phyloP scores from a whole-genome alignment of 108 stramenopile species.

The Cyclotella baltica region DNA sequence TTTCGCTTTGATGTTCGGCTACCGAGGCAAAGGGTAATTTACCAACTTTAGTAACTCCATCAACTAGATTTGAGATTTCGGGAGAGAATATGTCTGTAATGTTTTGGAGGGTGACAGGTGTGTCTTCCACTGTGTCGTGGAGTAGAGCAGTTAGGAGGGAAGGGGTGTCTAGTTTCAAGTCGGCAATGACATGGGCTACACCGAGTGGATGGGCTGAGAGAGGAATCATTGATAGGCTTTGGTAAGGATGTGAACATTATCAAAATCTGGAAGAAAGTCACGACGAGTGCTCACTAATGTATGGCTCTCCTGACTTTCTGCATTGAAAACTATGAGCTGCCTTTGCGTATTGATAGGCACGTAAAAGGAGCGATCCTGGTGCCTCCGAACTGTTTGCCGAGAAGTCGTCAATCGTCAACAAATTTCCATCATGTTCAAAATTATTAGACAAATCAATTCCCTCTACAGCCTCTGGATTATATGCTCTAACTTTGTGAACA shows the following conservation, averaged over 20 bases:
- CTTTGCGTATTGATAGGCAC: slow-evolving; percentile 26
- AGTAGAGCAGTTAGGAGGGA: slow-evolving; percentile 34
- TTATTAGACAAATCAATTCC: background rate
- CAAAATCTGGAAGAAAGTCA: background rate
- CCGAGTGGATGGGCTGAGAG: slow-evolving; percentile 28
- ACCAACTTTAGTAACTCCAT: slow-evolving; percentile 48
- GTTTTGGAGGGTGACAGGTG: slow-evolving; percentile 19
- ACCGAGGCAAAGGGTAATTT: slow-evolving; percentile 11
- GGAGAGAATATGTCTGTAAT: slow-evolving; percentile 19
- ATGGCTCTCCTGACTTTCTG: slow-evolving; percentile 26
- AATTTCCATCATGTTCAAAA: background rate
- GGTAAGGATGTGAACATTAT: slow-evolving; percentile 15
- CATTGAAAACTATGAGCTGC: slow-evolving; percentile 27
- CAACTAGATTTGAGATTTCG: slow-evolving; percentile 31
- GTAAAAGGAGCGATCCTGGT: slow-evolving; percentile 12
- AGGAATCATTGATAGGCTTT: background rate
- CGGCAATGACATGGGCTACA: slow-evolving; percentile 43
- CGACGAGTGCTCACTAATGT: slow-evolving; percentile 18
- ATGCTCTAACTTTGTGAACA: slow-evolving; percentile 10
- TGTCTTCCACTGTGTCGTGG: slow-evolving; percentile 53
- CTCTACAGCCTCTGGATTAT: slow-evolving; percentile 27
- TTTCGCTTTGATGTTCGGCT: slow-evolving; percentile 30
- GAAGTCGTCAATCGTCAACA: background rate
- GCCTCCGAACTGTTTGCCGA: background rate
- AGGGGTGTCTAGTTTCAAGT: slow-evolving; percentile 27